Evolutionary conservation across 495 filamentous ascomycete species (phyloP).

Genomic region (Hypoxylon trugodes): DNA sequence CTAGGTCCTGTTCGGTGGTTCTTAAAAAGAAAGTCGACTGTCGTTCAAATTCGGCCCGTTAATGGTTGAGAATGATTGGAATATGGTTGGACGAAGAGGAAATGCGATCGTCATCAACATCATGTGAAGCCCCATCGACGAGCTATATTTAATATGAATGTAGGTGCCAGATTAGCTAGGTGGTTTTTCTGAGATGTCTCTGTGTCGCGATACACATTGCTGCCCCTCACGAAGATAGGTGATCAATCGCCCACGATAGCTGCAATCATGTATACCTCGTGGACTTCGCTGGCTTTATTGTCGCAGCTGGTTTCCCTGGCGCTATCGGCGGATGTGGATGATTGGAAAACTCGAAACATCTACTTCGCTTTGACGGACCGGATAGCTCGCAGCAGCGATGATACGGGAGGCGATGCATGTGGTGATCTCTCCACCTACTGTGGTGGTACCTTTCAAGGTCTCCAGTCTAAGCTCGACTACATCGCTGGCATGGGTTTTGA

Average conservation of each 20-base stretch:
- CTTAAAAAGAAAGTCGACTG: slow-evolving; percentile 15
- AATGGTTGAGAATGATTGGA: slow-evolving; percentile 15
- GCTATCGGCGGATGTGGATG: slow-evolving; percentile 42
- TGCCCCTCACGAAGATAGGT: background rate
- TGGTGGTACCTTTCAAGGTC: slow-evolving; percentile 77
- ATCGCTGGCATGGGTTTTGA: slow-evolving; percentile 84
- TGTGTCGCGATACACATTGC: background rate
- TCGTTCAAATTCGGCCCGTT: slow-evolving; percentile 26
- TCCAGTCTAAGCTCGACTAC: slow-evolving; percentile 73
- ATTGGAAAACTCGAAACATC: slow-evolving; percentile 60
- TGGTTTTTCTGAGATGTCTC: background rate
- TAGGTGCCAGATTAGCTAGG: background rate
- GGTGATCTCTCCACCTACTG: slow-evolving; percentile 71
- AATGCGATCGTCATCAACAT: background rate
- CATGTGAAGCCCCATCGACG: slow-evolving; percentile 4
- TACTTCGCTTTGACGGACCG: slow-evolving; percentile 82
- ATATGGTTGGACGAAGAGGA: slow-evolving; percentile 2
- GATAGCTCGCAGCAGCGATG: slow-evolving; percentile 65
- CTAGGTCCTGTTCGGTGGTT: slow-evolving; percentile 16
- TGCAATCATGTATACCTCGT: slow-evolving; percentile 29
- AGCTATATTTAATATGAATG: background rate
- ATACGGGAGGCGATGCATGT: slow-evolving; percentile 38
- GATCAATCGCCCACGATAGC: background rate
- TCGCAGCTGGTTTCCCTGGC: slow-evolving; percentile 31
- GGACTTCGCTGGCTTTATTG: slow-evolving; percentile 23